Percentiles rank a stretch among this genome's conserved stretches.
phyloP scores from a whole-genome alignment of 129 eudicot genomes.

The Dittrichia graveolens region DNA sequence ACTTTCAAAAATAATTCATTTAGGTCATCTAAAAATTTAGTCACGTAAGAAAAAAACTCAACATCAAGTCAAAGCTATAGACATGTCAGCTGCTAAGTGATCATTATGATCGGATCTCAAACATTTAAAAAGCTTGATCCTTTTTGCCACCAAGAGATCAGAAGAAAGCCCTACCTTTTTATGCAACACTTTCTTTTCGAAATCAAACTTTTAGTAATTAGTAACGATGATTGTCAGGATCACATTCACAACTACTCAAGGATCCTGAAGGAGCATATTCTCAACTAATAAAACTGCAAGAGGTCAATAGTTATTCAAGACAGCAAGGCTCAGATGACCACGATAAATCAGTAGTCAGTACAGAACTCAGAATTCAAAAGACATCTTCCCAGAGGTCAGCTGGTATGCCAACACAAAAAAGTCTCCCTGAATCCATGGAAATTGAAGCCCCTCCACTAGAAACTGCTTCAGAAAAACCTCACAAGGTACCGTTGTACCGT shows the following conservation, averaged over 20 bases:
- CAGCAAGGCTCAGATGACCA: slow-evolving; percentile 31
- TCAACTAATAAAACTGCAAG: slow-evolving; percentile 74
- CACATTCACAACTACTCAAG: slow-evolving; percentile 64
- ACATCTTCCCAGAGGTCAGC: slow-evolving; percentile 55
- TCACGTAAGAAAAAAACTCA: too few species aligned
- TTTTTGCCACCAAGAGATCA: too few species aligned
- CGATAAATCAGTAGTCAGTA: slow-evolving; percentile 27
- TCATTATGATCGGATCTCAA: too few species aligned
- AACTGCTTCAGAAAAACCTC: slow-evolving; percentile 42
- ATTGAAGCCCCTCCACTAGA: too few species aligned
- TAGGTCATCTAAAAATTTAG: too few species aligned
- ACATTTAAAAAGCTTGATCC: too few species aligned
- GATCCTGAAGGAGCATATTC: slow-evolving; percentile 86
- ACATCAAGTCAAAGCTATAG: too few species aligned
- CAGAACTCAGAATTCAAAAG: slow-evolving; percentile 47
- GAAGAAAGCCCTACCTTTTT: too few species aligned
- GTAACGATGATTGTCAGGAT: slow-evolving; percentile 41
- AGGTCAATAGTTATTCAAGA: slow-evolving; percentile 36
- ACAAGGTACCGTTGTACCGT: slow-evolving; percentile 60
- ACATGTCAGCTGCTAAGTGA: too few species aligned
- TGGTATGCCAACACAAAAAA: slow-evolving; percentile 35
- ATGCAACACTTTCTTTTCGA: too few species aligned
- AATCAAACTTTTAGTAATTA: not conserved
- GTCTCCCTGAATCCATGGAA: slow-evolving; percentile 26
- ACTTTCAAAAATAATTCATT: too few species aligned